Evolutionary conservation across 768 basidiomycete genomes (phyloP), one percentile per base, ranked within the genome.

Genomic region (Lepiota venenata): DNA sequence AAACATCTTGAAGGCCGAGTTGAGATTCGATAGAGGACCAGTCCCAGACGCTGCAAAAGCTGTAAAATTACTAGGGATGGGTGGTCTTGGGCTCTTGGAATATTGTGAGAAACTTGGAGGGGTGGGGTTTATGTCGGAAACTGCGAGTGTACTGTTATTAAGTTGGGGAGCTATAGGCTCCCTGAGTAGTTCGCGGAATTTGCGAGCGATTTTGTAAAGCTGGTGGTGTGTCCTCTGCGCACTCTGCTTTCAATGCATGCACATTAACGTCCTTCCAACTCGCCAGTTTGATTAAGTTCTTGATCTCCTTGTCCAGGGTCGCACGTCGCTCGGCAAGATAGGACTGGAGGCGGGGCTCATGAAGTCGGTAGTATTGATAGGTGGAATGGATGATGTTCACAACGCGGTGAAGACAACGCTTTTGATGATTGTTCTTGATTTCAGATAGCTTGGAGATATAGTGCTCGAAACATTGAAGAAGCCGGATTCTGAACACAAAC

Each of bases 231-330:
- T 93, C 62, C 78, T 84, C 56, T 89, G 84, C 0, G 97, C 94
- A 64, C 94, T 97, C 56, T 89, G 86, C n/a, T 67, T 88, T 91
- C 55, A 99, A 77, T 2, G 97, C 94, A 58, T 91, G 87, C 9
- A 98, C 89, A 63, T 98, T 99, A 64, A 94, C 75, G 64, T 99
- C 97, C 69, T 91, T 97, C 97, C 97, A 98, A 63, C 94, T 98
- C 1, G 97, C 97, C 42, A 99, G 76, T 68, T 94, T 96, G 74
- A 98, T 87, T 65, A 93, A 87, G 41, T 81, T 84, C 55, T 77
- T 81, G 48, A 98, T 79, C 52, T 95, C 89, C 61, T 84, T 88
- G 69, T 98, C 93, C 29, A 97, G 66, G 0, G 61, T 63, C 0
- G 67, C 69, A 47, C 86, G 80, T 63, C 90, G 85, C 15, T 76